A percentile compares a stretch with the other conserved stretches of the same genome.
phyloP scores from a whole-genome alignment of 805 yeast genomes.

The Candida pseudofarinosa region DNA sequence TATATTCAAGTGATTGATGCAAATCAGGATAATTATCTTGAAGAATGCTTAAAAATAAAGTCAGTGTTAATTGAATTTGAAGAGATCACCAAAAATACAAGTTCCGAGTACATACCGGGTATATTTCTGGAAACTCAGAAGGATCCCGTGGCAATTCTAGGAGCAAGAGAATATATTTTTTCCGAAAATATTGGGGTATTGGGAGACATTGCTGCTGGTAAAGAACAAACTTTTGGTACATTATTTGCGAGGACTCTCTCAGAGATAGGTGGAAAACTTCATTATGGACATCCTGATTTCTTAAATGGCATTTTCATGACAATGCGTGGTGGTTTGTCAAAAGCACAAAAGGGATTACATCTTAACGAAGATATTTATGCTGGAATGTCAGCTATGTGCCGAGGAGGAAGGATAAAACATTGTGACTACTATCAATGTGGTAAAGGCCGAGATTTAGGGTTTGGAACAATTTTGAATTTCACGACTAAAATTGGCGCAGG shows the following conservation, averaged over 20 bases:
- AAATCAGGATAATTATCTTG: slow-evolving; percentile 91
- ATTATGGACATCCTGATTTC: slow-evolving; percentile 96
- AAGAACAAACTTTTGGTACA: slow-evolving; percentile 96
- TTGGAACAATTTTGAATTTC: slow-evolving; percentile 86
- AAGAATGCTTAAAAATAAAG: slow-evolving; percentile 88
- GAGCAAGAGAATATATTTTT: slow-evolving; percentile 93
- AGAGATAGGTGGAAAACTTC: slow-evolving; percentile 90
- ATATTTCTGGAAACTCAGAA: slow-evolving; percentile 3
- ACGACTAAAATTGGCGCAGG: slow-evolving; percentile 97
- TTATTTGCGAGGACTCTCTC: slow-evolving; percentile 90
- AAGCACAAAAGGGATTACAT: slow-evolving; percentile 91
- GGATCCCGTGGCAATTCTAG: slow-evolving; percentile 77
- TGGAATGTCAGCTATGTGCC: slow-evolving; percentile 82
- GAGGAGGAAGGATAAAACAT: slow-evolving; percentile 94
- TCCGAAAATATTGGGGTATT: slow-evolving; percentile 88
- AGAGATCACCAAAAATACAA: slow-evolving; percentile 56
- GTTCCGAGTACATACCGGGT: slow-evolving; percentile 58
- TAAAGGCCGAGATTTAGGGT: slow-evolving; percentile 93
- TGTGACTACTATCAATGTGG: slow-evolving; percentile 97
- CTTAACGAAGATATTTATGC: slow-evolving; percentile 94
- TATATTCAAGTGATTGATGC: slow-evolving; percentile 94
- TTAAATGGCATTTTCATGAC: slow-evolving; percentile 87
- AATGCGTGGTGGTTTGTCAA: slow-evolving; percentile 92
- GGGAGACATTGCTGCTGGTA: slow-evolving; percentile 96
- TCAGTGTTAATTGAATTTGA: slow-evolving; percentile 89